Conservation (phyloP, 2,329 filamentous ascomycete species). For the Fusarium sterilihyphosum region DNA sequence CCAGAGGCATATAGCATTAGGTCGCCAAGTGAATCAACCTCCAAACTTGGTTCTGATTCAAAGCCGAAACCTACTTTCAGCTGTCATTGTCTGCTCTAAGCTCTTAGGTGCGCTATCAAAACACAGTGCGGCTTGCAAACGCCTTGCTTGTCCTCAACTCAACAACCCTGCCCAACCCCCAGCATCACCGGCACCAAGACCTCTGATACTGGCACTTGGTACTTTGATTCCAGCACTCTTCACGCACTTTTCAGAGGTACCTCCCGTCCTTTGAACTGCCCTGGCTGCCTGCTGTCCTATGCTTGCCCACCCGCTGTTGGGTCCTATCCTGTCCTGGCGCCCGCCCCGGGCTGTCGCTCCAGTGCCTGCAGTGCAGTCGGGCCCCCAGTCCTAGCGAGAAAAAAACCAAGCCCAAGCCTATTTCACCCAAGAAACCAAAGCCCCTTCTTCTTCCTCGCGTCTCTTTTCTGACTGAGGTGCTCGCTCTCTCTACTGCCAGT, state of each 20-base stretch:
- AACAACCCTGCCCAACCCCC: slow-evolving; percentile 39
- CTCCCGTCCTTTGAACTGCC: slow-evolving; percentile 10
- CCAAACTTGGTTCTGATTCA: slow-evolving; percentile 5
- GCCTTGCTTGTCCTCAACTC: slow-evolving; percentile 19
- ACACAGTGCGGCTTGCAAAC: slow-evolving; percentile 34
- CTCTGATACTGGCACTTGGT: slow-evolving; percentile 22
- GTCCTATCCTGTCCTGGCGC: slow-evolving; percentile 34
- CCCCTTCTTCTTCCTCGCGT: slow-evolving; percentile 37
- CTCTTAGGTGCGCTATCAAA: slow-evolving; percentile 18
- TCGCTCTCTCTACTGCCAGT: slow-evolving; percentile 29
- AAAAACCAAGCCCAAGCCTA: slow-evolving; percentile 39
- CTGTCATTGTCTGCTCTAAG: slow-evolving; percentile 13
- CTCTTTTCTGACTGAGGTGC: slow-evolving; percentile 32
- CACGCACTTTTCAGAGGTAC: slow-evolving; percentile 16
- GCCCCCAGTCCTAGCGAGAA: slow-evolving; percentile 13
- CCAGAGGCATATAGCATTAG: neutral
- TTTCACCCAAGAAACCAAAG: slow-evolving; percentile 38
- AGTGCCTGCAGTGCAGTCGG: neutral
- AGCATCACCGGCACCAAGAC: slow-evolving; percentile 18
- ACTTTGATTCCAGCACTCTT: slow-evolving; percentile 16
- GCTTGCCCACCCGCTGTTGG: slow-evolving; percentile 21
- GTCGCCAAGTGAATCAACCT: neutral
- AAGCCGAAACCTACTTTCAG: slow-evolving; percentile 15
- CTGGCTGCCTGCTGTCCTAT: slow-evolving; percentile 27
- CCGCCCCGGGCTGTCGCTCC: slow-evolving; percentile 23